Conservation (phyloP, 2,329 filamentous ascomycete genomes). For the Thermothelomyces thermophilus region DNA sequence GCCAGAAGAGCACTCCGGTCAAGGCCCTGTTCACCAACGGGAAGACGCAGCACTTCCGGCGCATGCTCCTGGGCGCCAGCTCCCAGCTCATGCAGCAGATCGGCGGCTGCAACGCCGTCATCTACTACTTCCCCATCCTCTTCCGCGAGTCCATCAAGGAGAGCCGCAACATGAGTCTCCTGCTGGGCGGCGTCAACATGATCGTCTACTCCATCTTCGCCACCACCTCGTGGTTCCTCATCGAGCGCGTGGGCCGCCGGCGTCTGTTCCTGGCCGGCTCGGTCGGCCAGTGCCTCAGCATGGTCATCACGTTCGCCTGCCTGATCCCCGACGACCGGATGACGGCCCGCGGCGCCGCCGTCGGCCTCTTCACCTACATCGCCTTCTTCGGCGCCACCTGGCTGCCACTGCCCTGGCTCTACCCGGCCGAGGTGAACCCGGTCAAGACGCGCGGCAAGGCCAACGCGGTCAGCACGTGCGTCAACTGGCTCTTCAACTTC, state of each 20-base stretch:
- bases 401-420: slow-evolving; percentile 57
- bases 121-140: slow-evolving; percentile 56
- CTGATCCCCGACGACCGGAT: slow-evolving; percentile 31
- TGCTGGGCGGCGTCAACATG: slow-evolving; percentile 49
- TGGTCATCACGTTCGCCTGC: slow-evolving; percentile 44
- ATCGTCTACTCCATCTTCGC: slow-evolving; percentile 57
- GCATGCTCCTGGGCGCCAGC: slow-evolving; percentile 54
- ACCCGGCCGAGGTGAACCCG: slow-evolving; percentile 55
- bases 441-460: slow-evolving; percentile 54
- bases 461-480: slow-evolving; percentile 56
- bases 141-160: slow-evolving; percentile 41
- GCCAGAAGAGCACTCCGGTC: slow-evolving; percentile 40
- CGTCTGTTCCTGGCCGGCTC: slow-evolving; percentile 59
- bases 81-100: slow-evolving; percentile 59
- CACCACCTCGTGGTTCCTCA: slow-evolving; percentile 44
- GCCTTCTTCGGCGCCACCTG: slow-evolving; percentile 49
- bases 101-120: slow-evolving; percentile 52
- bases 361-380: slow-evolving; percentile 57
- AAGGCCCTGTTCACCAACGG: slow-evolving; percentile 54
- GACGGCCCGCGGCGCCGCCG: slow-evolving; percentile 32
- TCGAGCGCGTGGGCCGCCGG: slow-evolving; percentile 51
- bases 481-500: slow-evolving; percentile 58
- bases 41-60: slow-evolving; percentile 59
- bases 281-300: slow-evolving; percentile 52
- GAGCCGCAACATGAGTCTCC: slow-evolving; percentile 41